Evolutionary conservation across 2,329 filamentous ascomycete genomes (phyloP).

Genomic region (Ascochyta pisi): DNA sequence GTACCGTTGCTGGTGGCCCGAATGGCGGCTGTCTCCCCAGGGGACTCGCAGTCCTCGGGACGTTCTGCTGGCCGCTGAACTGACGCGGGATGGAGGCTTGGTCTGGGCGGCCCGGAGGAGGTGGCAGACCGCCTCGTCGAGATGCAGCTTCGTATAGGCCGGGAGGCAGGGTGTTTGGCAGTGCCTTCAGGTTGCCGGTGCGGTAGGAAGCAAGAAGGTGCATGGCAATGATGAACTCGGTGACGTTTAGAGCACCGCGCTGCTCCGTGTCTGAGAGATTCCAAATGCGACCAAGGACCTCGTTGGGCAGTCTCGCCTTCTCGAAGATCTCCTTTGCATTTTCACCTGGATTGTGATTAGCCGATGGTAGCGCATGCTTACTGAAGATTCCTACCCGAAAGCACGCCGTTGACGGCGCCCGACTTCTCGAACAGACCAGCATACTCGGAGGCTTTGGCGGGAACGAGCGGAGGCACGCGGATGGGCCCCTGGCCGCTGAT

Average conservation of each 20-base stretch:
- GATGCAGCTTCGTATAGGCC: conserved; percentile 90
- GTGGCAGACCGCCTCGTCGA: conserved; percentile 59
- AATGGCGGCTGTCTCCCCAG: conserved; percentile 59
- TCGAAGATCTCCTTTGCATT: conserved; percentile 95
- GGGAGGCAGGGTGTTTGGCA: conserved; percentile 82
- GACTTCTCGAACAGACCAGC: conserved; percentile 90
- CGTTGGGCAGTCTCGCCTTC: conserved; percentile 86
- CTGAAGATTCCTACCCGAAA: conserved; percentile 63
- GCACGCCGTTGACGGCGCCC: conserved; percentile 74
- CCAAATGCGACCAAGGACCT: conserved; percentile 94
- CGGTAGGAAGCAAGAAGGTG: conserved; percentile 93
- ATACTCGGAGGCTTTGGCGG: conserved; percentile 91
- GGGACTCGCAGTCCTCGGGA: conserved; percentile 65
- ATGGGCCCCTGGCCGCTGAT: conserved; percentile 65
- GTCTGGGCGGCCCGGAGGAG: conserved; percentile 53
- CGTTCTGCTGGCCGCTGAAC: conserved; percentile 69
- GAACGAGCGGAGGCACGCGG: conserved; percentile 85
- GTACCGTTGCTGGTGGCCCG: conserved; percentile 57
- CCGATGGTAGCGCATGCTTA: neutral
- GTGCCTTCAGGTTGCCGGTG: conserved; percentile 76
- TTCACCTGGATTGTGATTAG: conserved; percentile 63
- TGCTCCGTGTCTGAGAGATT: conserved; percentile 93
- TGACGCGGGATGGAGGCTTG: conserved; percentile 78
- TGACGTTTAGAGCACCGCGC: conserved; percentile 81
- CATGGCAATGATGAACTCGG: conserved; percentile 98